These are phyloP conservation scores for Jimgerdemannia flammicorona DNA, from an alignment of 192 early-diverging fungal genomes.

Conservation along the genomic window DNA sequence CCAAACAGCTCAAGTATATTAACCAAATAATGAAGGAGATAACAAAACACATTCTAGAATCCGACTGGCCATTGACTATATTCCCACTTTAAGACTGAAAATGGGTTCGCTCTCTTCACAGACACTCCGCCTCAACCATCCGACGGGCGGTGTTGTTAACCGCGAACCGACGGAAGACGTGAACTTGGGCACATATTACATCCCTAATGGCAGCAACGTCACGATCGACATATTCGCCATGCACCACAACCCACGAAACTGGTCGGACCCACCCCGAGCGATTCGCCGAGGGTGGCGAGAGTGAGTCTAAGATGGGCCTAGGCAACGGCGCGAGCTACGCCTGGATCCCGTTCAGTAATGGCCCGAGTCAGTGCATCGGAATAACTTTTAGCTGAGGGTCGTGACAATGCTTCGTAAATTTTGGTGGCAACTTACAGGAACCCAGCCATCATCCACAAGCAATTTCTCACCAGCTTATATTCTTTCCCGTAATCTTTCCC, in stretches of 20 bases:
- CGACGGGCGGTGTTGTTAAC: too few species aligned
- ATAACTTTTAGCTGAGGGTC: constrained; percentile 41
- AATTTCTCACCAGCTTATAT: background rate
- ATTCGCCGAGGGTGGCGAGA: constrained; percentile 24
- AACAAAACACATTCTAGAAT: background rate
- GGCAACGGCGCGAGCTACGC: constrained; percentile 14
- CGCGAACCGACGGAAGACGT: background rate
- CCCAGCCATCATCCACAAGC: too few species aligned
- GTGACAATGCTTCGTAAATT: constrained; percentile 25
- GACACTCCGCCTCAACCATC: background rate
- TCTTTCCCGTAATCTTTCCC: background rate
- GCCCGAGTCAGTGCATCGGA: constrained; percentile 32
- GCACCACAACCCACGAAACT: constrained; percentile 19
- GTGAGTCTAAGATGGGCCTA: background rate
- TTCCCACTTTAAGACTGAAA: too few species aligned
- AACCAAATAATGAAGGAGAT: constrained; percentile 24
- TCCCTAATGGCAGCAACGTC: background rate
- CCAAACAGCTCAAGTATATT: constrained; percentile 18
- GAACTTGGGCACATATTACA: constrained; percentile 17
- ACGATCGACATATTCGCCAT: constrained; percentile 10
- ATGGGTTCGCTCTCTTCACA: too few species aligned
- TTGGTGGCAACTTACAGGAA: background rate
- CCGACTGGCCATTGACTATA: too few species aligned
- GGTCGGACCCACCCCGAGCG: constrained; percentile 30
- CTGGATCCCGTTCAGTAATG: constrained; percentile 34